Evolutionary conservation across 306 rosid species (phyloP).

Genomic region (Prinsepia uniflora): DNA sequence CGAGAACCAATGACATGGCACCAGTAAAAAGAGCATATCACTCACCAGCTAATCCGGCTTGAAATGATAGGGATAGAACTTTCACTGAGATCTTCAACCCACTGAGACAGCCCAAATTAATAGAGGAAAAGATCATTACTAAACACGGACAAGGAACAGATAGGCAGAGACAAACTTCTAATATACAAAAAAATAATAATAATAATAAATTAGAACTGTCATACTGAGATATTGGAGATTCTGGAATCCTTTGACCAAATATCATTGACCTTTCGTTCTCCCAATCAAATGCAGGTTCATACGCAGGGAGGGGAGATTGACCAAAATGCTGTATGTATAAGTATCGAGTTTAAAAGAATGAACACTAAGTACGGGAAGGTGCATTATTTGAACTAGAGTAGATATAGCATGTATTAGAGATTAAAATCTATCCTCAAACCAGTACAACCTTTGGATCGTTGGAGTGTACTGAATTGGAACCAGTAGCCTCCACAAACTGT

Average conservation of each 20-base stretch:
- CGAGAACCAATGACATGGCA: conserved; percentile 23
- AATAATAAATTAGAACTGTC: conserved; percentile 5
- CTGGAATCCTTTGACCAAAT: conserved; percentile 93
- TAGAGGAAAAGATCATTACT: conserved; percentile 27
- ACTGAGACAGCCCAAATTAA: conserved; percentile 41
- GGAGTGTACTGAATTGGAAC: conserved; percentile 41
- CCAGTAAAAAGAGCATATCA: conserved; percentile 25
- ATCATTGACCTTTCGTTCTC: conserved; percentile 93
- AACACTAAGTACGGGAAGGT: background rate
- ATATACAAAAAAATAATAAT: conserved; percentile 4
- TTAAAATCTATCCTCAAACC: conserved; percentile 9
- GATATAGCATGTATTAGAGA: background rate
- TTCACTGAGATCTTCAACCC: conserved; percentile 95
- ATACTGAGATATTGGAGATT: conserved; percentile 88
- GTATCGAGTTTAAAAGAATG: conserved; percentile 7
- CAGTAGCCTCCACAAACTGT: conserved; percentile 59
- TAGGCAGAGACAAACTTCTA: conserved; percentile 10
- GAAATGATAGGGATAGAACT: conserved; percentile 81
- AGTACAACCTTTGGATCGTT: conserved; percentile 61
- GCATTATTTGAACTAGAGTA: conserved; percentile 3
- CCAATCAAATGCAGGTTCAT: conserved; percentile 99
- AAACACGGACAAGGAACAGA: conserved; percentile 22
- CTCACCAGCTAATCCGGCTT: conserved; percentile 84
- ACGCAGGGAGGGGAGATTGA: conserved; percentile 91
- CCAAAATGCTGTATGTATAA: conserved; percentile 64